Evolutionary conservation across 306 rosid genomes (phyloP).

Genomic region (Begonia peltatifolia): DNA sequence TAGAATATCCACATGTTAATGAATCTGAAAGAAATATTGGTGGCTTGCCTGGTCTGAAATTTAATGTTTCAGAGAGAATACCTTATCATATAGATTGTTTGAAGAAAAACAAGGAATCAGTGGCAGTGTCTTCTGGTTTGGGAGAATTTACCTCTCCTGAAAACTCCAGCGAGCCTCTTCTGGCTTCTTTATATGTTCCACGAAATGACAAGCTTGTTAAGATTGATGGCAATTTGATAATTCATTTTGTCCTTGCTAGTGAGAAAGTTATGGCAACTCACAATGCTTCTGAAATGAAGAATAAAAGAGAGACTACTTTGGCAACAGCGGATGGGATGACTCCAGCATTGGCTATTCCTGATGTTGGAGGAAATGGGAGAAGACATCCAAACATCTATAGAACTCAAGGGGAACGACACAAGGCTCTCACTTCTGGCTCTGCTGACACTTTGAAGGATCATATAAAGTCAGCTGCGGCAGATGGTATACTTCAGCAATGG

Average conservation of each 20-base stretch:
- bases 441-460: constrained; percentile 40
- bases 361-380: constrained; percentile 46
- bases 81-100: constrained; percentile 19
- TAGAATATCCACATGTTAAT: constrained; percentile 25
- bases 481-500: constrained; percentile 94
- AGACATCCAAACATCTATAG: constrained; percentile 39
- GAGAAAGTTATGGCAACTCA: constrained; percentile 74
- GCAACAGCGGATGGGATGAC: constrained; percentile 36
- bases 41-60: constrained; percentile 28
- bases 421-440: constrained; percentile 56
- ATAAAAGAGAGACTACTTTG: constrained; percentile 44
- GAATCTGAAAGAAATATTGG: constrained; percentile 31
- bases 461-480: constrained; percentile 44
- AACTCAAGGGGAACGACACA: constrained; percentile 34
- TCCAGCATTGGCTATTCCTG: constrained; percentile 68
- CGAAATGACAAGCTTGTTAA: constrained; percentile 87
- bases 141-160: constrained; percentile 22
- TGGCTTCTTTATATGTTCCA: constrained; percentile 91
- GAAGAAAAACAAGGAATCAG: constrained; percentile 13
- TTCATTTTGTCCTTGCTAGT: constrained; percentile 84
- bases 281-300: constrained; percentile 21
- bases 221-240: constrained; percentile 92
- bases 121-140: constrained; percentile 7
- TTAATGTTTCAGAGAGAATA: constrained; percentile 17
- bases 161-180: constrained; percentile 74